Percentiles rank a stretch among this genome's conserved stretches.
These are phyloP conservation scores for Saccharomyces kudriavzevii DNA, from an alignment of 805 yeast species.

Conservation along the genomic window DNA sequence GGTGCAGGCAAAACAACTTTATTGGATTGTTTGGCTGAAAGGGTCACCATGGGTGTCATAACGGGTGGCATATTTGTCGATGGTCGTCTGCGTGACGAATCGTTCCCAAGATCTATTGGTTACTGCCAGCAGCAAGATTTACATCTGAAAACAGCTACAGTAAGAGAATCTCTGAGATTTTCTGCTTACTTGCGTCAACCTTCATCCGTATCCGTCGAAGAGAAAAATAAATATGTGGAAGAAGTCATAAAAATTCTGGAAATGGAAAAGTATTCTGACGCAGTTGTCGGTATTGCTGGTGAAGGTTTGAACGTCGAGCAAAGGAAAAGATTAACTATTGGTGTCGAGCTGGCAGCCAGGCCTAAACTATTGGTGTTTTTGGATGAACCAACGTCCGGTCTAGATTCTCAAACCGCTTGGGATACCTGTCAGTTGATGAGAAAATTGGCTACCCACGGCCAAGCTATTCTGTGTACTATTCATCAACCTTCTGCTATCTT, in stretches of 20 bases:
- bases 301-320: slow-evolving; percentile 55
- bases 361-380: slow-evolving; percentile 48
- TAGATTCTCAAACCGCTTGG: slow-evolving; percentile 54
- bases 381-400: slow-evolving; percentile 67
- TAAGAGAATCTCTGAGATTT: slow-evolving; percentile 55
- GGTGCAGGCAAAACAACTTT: slow-evolving; percentile 73
- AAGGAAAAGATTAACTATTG: slow-evolving; percentile 52
- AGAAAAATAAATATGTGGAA: slow-evolving; percentile 53
- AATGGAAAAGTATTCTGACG: slow-evolving; percentile 57
- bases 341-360: slow-evolving; percentile 56
- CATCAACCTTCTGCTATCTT: slow-evolving; percentile 63
- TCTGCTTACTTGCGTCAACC: slow-evolving; percentile 58
- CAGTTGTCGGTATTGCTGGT: slow-evolving; percentile 62
- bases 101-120: slow-evolving; percentile 48
- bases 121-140: slow-evolving; percentile 65
- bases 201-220: slow-evolving; percentile 35
- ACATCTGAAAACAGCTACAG: slow-evolving; percentile 52
- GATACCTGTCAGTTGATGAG: slow-evolving; percentile 51
- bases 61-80: slow-evolving; percentile 51
- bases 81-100: slow-evolving; percentile 41
- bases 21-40: slow-evolving; percentile 51
- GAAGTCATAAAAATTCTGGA: slow-evolving; percentile 52
- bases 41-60: slow-evolving; percentile 51
- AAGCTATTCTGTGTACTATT: slow-evolving; percentile 59
- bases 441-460: slow-evolving; percentile 53